A percentile compares a stretch with the other conserved stretches of the same genome.
Evolutionary conservation across 345 rosid genomes (phyloP).

Genomic region (Gossypium thurberi): DNA sequence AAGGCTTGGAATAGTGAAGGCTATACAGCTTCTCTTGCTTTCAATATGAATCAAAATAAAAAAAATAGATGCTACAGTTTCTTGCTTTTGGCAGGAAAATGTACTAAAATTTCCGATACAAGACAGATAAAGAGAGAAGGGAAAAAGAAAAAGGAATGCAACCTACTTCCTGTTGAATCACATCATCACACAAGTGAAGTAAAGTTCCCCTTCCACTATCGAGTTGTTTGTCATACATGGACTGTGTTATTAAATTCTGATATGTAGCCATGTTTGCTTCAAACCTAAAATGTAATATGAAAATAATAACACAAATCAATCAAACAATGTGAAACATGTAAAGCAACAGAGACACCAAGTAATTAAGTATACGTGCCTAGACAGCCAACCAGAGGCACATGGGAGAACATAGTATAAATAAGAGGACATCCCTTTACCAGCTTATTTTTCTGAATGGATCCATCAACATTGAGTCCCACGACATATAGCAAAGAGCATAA

Average conservation of each 20-base stretch:
- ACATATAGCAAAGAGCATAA: neutral
- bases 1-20: neutral
- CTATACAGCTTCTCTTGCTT: neutral
- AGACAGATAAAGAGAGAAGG: neutral
- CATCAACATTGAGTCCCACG: neutral
- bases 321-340: neutral
- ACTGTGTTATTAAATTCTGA: constrained; percentile 87
- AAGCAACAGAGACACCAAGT: neutral
- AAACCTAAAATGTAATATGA: constrained; percentile 46
- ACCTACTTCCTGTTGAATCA: constrained; percentile 96
- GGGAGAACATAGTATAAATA: neutral
- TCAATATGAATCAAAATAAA: neutral
- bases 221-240: constrained; percentile 94
- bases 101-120: neutral
- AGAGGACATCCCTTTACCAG: neutral
- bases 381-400: neutral
- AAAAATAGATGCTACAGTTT: neutral
- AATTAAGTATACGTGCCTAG: neutral
- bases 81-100: neutral
- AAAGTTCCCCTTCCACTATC: constrained; percentile 98
- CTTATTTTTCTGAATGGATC: neutral
- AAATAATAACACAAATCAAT: neutral
- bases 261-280: constrained; percentile 77
- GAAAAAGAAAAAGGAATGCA: neutral
- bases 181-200: constrained; percentile 93